Evolutionary conservation across 768 basidiomycete species (phyloP), one percentile per base, ranked within the genome.

Genomic region (Trametopsis cervina): DNA sequence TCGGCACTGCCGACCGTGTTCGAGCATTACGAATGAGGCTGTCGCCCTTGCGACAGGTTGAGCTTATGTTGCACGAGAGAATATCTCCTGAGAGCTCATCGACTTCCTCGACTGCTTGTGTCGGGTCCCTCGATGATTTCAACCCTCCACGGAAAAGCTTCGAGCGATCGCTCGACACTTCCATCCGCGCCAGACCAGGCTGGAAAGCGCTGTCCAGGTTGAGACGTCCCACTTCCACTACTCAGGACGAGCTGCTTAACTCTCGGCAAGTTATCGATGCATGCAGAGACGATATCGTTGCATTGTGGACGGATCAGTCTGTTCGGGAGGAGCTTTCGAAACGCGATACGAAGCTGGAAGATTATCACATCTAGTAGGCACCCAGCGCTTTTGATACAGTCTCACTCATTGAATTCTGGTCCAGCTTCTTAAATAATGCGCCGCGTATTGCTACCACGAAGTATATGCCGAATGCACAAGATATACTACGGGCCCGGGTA

Each of bases 321-420:
- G 73, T 83, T 2, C 76, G 73, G 51, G 60, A 64, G 2, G 62
- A 63, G 21, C 60, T 84, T 36, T 57, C 54, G 36, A 61, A 65
- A 15, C 68, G 71, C 39, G 71, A 72, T 4, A 71, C 82, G 29
- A 55, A 58, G 9, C 65, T 81, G 42, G 69, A 77, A 58, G 77
- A 80, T 44, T 78, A 80, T 53, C 72, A 78, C 23, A 77, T 78
- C 43, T 84, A 81, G 81, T 83, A 53, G 61, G 80, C 75, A 3
- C n/a, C n/a, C n/a, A n/a, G n/a, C n/a, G n/a, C n/a, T n/a, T n/a
- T n/a, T n/a, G n/a, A n/a, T n/a, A n/a, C n/a, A n/a, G n/a, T n/a
- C n/a, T n/a, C n/a, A n/a, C n/a, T n/a, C n/a, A n/a, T n/a, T n/a
- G n/a, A n/a, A n/a, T n/a, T n/a, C n/a, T 22, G 25, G 4, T 1